Evolutionary conservation across 2,329 filamentous ascomycete species (phyloP).

Genomic region (Claviceps spartinae): DNA sequence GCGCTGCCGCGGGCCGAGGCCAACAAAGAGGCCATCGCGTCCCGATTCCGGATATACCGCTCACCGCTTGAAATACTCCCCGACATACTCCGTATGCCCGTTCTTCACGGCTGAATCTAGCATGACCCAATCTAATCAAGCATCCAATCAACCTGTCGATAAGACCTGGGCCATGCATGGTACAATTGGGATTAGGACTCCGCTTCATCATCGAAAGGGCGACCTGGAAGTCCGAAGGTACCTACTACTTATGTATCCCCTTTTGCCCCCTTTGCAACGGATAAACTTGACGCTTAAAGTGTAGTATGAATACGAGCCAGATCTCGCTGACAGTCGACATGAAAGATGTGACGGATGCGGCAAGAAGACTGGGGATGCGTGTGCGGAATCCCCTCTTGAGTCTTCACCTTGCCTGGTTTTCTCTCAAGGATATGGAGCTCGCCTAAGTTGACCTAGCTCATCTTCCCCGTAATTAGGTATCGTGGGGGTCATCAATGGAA

Average conservation of each 20-base stretch:
- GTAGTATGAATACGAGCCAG: not conserved
- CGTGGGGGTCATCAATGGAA: not conserved
- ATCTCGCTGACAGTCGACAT: not conserved
- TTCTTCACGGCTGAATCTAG: not conserved
- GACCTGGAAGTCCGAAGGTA: no score
- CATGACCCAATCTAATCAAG: not conserved
- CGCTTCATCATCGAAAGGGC: no score
- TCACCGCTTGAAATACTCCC: not conserved
- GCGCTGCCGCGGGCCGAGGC: not conserved
- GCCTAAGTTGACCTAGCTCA: not conserved
- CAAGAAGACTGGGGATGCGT: no score
- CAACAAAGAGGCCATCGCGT: not conserved
- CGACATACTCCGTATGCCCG: not conserved
- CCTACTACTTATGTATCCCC: no score
- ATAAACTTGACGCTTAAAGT: not conserved
- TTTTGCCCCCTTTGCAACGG: not conserved
- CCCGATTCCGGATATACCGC: not conserved
- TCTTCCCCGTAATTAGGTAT: not conserved
- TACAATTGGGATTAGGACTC: no score
- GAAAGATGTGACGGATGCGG: not conserved
- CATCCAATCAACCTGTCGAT: not conserved
- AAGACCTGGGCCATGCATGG: not conserved
- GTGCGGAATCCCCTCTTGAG: not conserved
- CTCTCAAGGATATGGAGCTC: not conserved
- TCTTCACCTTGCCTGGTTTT: not conserved